phyloP scores from a whole-genome alignment of 2,329 filamentous ascomycete species.

The Bisporella sp. region DNA sequence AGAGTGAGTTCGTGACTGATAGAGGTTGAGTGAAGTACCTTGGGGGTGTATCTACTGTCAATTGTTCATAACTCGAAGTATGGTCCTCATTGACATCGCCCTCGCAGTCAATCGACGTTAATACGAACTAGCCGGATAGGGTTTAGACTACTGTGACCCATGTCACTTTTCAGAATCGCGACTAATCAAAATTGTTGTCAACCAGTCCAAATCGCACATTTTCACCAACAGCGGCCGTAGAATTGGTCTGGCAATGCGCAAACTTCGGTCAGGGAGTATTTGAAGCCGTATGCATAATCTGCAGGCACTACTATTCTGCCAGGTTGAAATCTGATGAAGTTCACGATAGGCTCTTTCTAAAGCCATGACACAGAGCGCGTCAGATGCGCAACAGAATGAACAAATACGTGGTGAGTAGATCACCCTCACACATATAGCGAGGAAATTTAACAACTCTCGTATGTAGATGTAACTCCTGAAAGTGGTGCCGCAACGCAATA shows the following conservation, averaged over 20 bases:
- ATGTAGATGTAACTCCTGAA: constrained; percentile 17
- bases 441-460: constrained; percentile 10
- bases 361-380: constrained; percentile 30
- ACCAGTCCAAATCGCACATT: constrained; percentile 32
- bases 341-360: constrained; percentile 34
- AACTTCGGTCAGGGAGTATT: constrained; percentile 40
- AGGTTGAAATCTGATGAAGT: constrained; percentile 53
- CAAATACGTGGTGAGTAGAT: constrained; percentile 19
- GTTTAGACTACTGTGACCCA: too few species aligned
- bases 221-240: constrained; percentile 24
- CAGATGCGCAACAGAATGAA: constrained; percentile 26
- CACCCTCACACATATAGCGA: neutral
- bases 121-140: too few species aligned
- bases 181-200: constrained; percentile 38
- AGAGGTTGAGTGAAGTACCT: too few species aligned
- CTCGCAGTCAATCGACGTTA: too few species aligned
- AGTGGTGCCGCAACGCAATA: constrained; percentile 16
- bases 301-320: constrained; percentile 48
- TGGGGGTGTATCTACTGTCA: too few species aligned
- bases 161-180: too few species aligned
- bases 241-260: constrained; percentile 48
- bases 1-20: too few species aligned
- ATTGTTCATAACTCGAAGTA: too few species aligned
- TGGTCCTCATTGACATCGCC: too few species aligned
- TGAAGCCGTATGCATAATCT: constrained; percentile 39